Percentiles rank a stretch among this genome's conserved stretches.
phyloP scores from a whole-genome alignment of 805 yeast species.

The Metschnikowia gruessii region DNA sequence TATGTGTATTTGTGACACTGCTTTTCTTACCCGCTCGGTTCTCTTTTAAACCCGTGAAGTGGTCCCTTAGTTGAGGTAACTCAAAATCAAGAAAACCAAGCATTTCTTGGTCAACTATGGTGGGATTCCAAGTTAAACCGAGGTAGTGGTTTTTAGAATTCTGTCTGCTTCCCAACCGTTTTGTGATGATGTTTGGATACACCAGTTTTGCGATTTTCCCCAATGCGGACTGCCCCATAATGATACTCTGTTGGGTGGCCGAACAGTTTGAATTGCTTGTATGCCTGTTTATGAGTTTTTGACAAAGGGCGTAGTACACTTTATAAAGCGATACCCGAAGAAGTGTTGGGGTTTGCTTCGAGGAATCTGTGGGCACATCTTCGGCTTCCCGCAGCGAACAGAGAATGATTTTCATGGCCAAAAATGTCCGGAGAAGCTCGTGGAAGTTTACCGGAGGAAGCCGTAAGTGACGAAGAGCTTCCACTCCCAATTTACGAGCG shows the following conservation, averaged over 20 bases:
- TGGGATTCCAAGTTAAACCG: constrained; percentile 40
- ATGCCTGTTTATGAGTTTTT: neutral
- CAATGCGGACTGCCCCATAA: constrained; percentile 37
- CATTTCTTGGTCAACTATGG: constrained; percentile 32
- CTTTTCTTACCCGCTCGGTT: no score
- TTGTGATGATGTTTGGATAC: constrained; percentile 36
- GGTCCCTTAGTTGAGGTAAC: neutral
- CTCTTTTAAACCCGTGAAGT: neutral
- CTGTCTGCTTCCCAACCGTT: constrained; percentile 41
- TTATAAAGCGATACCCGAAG: neutral
- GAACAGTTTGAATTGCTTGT: neutral
- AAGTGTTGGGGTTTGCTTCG: no score
- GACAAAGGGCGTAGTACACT: neutral
- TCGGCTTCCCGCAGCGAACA: neutral
- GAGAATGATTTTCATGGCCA: neutral
- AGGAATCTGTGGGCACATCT: neutral
- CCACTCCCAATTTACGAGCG: neutral
- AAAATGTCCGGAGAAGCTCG: neutral
- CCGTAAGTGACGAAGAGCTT: no score
- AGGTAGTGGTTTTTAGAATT: constrained; percentile 43
- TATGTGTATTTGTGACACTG: no score
- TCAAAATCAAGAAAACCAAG: constrained; percentile 16
- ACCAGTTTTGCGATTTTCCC: constrained; percentile 42
- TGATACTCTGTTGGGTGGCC: constrained; percentile 11
- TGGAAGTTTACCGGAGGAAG: neutral